Base-by-base conservation (phyloP, 331 rosid species). In the Rosa hybrid region DNA sequence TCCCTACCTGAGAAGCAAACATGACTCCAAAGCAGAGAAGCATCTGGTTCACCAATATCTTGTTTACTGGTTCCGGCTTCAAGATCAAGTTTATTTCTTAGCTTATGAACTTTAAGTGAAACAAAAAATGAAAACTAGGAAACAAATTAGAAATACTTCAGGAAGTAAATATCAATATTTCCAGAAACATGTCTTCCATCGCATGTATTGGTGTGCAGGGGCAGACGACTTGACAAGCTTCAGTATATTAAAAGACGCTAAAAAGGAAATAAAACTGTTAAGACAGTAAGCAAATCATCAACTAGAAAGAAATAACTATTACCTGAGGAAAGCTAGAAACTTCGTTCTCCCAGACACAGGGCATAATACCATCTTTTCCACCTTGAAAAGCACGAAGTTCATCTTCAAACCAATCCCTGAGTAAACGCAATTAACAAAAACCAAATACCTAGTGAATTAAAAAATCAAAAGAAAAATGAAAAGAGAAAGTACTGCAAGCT, bases 321-420 rank as follows among this genome's bases (percentile, higher is more conserved):
- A 94, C 98, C 97, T 89, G 98, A 68, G 98, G 96, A 89, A 94
- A 94, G 86, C 92, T 89, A 83, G 93, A 89, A 86, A 90, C 79
- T 75, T 94, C 98, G 9, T 80, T 86, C 90, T 91, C 98, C 98
- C 98, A 94, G 76, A 90, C 87, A 56, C 92, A 91, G 3, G 97
- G 97, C 90, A 94, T 72, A 75, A 91, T 90, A 79, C 98, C 97
- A 87, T 92, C 98, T 82, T 89, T 89, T 81, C 97, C 96, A 14
- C 98, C 98, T 90, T 92, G 97, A 85, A 94, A 94, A 69, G 98
- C 97, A 60, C 98, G 97, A 77, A 94, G 95, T 82, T 92, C 98
- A 80, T 94, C 98, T 86, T 94, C 98, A 75, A 92, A 92, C 92
- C 98, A 94, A 85, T 94, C 98, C 95, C 98, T 94, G 68, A 78